A percentile compares a stretch with the other conserved stretches of the same genome.
Evolutionary conservation across 163 green algal species (phyloP).

Genomic region (Volvox carteri): DNA sequence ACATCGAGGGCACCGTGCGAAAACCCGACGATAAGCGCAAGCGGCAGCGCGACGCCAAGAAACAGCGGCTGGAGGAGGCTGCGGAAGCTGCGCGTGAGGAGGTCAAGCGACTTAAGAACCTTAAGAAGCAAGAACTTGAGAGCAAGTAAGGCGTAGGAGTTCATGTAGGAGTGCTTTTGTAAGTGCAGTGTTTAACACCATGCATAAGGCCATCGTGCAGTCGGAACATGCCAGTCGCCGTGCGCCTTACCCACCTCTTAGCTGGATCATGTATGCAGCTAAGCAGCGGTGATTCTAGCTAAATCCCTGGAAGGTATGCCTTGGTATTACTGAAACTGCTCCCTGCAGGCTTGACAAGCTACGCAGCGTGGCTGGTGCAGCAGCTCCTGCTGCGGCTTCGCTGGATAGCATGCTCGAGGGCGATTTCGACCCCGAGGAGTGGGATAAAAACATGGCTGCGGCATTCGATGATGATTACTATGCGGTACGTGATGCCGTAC

Average conservation of each 20-base stretch:
- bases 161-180: too few relatives aligned
- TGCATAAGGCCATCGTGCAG: too few relatives aligned
- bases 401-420: slow-evolving; percentile 85
- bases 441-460: slow-evolving; percentile 91
- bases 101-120: slow-evolving; percentile 94
- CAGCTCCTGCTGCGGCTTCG: slow-evolving; percentile 60
- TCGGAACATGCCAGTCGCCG: too few relatives aligned
- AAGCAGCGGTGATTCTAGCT: too few relatives aligned
- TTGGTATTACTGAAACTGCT: too few relatives aligned
- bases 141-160: slow-evolving; percentile 75
- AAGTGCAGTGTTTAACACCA: too few relatives aligned
- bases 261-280: too few relatives aligned
- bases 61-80: slow-evolving; percentile 70
- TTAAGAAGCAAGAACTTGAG: slow-evolving; percentile 92
- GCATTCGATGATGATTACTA: slow-evolving; percentile 97
- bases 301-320: too few relatives aligned
- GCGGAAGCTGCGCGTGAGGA: slow-evolving; percentile 71
- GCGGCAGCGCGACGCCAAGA: slow-evolving; percentile 68
- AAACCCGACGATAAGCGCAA: slow-evolving; percentile 85
- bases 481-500: slow-evolving; percentile 45
- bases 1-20: slow-evolving; percentile 78
- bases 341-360: slow-evolving; percentile 51
- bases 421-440: slow-evolving; percentile 96
- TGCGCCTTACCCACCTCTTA: too few relatives aligned
- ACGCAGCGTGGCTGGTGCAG: slow-evolving; percentile 46